These are phyloP conservation scores for Hymenoscyphus salicellus DNA, from an alignment of 2,329 filamentous ascomycete species.

Conservation along the genomic window DNA sequence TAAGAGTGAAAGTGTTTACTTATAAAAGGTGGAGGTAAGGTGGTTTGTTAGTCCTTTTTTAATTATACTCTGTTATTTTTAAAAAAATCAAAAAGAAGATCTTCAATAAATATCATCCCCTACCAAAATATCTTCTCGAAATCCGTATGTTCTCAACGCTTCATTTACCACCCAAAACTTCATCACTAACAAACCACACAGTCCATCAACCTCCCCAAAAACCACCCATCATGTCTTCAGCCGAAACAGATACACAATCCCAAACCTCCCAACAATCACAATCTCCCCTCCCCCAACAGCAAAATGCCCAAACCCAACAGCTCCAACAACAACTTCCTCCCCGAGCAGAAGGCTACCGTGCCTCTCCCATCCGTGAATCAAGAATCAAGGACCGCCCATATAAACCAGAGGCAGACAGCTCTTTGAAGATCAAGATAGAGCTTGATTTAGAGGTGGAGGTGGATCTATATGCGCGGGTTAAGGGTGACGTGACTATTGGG, in stretches of 20 bases:
- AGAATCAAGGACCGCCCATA: constrained; percentile 24
- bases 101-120: too few relatives aligned
- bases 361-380: constrained; percentile 18
- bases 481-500: background rate
- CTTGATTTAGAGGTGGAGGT: constrained; percentile 26
- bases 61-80: too few relatives aligned
- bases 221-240: background rate
- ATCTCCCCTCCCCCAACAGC: background rate
- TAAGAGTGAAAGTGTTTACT: background rate
- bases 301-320: background rate
- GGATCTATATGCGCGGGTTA: constrained; percentile 3
- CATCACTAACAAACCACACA: background rate
- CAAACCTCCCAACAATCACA: background rate
- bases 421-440: constrained; percentile 26
- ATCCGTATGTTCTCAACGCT: background rate
- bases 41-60: too few relatives aligned
- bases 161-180: background rate
- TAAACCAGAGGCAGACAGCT: constrained; percentile 12
- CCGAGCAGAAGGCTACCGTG: constrained; percentile 12
- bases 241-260: background rate
- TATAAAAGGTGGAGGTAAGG: background rate
- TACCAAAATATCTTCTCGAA: too few relatives aligned
- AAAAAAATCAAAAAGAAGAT: too few relatives aligned
- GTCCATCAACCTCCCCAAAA: background rate
- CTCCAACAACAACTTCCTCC: background rate